Evolutionary conservation across 352 stramenopile genomes (phyloP).

Genomic region (Phytophthora citricola): DNA sequence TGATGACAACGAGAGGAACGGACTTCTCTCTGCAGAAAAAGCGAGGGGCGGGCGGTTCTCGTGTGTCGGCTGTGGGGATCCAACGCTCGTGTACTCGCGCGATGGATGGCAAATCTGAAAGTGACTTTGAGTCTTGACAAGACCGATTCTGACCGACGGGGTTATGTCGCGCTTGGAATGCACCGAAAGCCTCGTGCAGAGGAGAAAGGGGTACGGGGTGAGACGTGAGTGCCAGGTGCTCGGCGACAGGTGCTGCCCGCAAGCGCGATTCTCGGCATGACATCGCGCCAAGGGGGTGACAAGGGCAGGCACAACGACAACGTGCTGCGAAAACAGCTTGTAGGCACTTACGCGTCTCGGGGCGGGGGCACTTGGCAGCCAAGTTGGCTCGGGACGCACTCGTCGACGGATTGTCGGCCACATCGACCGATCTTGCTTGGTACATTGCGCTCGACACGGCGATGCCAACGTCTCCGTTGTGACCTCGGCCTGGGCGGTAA

Average conservation of each 20-base stretch:
- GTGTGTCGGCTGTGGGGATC: constrained; percentile 12
- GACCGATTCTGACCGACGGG: constrained; percentile 13
- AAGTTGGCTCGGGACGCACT: background rate
- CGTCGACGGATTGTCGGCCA: constrained; percentile 27
- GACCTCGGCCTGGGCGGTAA: background rate
- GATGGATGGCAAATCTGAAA: constrained; percentile 15
- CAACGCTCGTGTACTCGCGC: constrained; percentile 16
- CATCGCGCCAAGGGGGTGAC: background rate
- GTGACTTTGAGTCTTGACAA: constrained; percentile 20
- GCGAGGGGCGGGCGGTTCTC: constrained; percentile 25
- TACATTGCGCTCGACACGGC: constrained; percentile 5
- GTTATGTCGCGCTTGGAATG: constrained; percentile 30
- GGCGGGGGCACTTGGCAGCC: constrained; percentile 25
- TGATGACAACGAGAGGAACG: constrained; percentile 27
- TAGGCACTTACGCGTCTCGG: constrained; percentile 31
- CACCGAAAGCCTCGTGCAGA: constrained; percentile 32
- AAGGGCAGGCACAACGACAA: constrained; percentile 25
- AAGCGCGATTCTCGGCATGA: constrained; percentile 8
- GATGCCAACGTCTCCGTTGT: constrained; percentile 3
- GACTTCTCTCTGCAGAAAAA: constrained; percentile 32
- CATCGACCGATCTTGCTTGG: background rate
- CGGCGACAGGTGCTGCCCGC: constrained; percentile 32
- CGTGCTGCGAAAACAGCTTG: constrained; percentile 41
- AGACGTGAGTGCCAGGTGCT: constrained; percentile 27
- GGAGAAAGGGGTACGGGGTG: constrained; percentile 20